A percentile compares a stretch with the other conserved stretches of the same genome.
Conservation (phyloP, 768 basidiomycete genomes). For the Russula ochroleuca region DNA sequence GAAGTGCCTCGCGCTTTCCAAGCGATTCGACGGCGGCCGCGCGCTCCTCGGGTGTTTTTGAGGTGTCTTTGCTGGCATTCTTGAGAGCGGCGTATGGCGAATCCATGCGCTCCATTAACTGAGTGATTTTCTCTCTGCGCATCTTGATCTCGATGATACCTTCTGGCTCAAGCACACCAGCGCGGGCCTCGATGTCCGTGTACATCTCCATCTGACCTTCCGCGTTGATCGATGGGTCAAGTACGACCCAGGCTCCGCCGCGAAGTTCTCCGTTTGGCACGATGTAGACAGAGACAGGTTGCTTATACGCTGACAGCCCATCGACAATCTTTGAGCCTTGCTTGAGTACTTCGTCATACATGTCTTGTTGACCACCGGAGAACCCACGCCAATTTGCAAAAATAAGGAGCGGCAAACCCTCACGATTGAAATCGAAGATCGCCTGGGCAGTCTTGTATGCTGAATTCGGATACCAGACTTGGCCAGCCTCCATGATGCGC, state of each 20-base stretch:
- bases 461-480: conserved; percentile 99
- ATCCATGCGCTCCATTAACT: conserved; percentile 92
- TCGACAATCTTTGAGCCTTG: conserved; percentile 99
- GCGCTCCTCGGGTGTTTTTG: conserved; percentile 71
- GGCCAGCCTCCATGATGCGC: conserved; percentile 98
- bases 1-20: conserved; percentile 66
- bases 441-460: conserved; percentile 99
- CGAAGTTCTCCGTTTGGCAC: conserved; percentile 98
- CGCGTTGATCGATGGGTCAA: conserved; percentile 95
- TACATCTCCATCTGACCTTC: conserved; percentile 98
- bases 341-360: conserved; percentile 97
- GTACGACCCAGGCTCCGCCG: conserved; percentile 98
- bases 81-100: conserved; percentile 76
- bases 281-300: conserved; percentile 97
- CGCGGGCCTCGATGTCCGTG: conserved; percentile 91
- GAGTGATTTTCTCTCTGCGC: conserved; percentile 87
- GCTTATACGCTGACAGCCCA: conserved; percentile 93
- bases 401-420: conserved; percentile 94
- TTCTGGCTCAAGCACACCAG: conserved; percentile 95
- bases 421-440: conserved; percentile 97
- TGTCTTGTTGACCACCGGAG: conserved; percentile 98
- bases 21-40: conserved; percentile 64
- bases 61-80: conserved; percentile 68
- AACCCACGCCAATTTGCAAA: conserved; percentile 99
- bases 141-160: conserved; percentile 98